Evolutionary conservation across 495 filamentous ascomycete species (phyloP), one percentile per base, ranked within the genome.

Genomic region (Penicillium atrosanguineum): DNA sequence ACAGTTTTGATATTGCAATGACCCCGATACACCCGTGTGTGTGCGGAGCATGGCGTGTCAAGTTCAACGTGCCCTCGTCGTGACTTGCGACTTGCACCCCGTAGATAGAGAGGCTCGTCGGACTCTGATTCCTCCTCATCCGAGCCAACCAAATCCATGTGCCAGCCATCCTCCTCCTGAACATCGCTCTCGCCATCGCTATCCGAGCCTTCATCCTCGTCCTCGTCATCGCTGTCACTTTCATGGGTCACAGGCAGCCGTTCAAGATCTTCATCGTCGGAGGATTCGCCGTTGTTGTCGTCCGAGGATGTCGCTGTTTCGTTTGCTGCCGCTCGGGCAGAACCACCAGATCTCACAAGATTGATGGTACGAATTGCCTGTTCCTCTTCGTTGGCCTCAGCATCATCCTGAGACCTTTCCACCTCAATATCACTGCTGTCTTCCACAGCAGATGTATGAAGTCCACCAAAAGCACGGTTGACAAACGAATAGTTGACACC

Each of bases 1-100:
- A 89, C 84, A 0, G 87, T 90, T 56, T 83, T 81, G 46, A 87
- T 75, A 50, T 90, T 90, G 71, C 86, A 88, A 63, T 89, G 87
- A 19, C 87, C 87, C 7, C 73, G 70, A 60, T 87, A 90, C 34
- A 71, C 55, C 26, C 77, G 74, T 1, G 79, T 86, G 51, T 87
- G 82, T 4, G 82, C 62, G 28, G 69, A 76, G 56, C 82, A 83
- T 4, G 86, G 83, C 14, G 80, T 75, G 45, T 83, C 61, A 2
- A 62, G 42, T 51, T 86, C 79, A 25, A 88, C 75, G 8, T 74
- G 66, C 61, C 77, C 67, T 59, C 68, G 59, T 46, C 62, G 54
- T 53, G 64, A 63, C 43, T 66, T 63, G 47, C 73, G 70, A 7
- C 29, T 38, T 7, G 34, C 28, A 28, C 50, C 20, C 11, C 42